Evolutionary conservation across 2,329 filamentous ascomycete genomes (phyloP).

Genomic region (Kalmusia sp.): DNA sequence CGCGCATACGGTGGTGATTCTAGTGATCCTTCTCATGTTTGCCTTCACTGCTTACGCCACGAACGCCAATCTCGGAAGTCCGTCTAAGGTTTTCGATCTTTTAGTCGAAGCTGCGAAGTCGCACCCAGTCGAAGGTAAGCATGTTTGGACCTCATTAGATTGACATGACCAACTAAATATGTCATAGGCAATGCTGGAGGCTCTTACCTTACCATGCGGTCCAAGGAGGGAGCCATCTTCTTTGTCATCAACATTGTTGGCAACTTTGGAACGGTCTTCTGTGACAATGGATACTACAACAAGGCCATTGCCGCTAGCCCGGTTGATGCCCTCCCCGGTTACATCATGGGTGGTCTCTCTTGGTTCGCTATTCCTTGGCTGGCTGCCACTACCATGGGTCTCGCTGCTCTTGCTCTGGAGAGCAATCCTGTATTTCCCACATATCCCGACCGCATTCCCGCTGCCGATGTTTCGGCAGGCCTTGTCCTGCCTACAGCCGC

Average conservation of each 20-base stretch:
- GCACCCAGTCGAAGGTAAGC: slow-evolving; percentile 71
- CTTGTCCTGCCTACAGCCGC: slow-evolving; percentile 86
- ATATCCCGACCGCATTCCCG: slow-evolving; percentile 73
- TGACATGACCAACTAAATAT: not conserved
- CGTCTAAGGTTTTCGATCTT: slow-evolving; percentile 78
- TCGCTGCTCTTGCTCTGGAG: slow-evolving; percentile 82
- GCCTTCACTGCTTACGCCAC: slow-evolving; percentile 82
- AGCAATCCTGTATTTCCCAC: slow-evolving; percentile 74
- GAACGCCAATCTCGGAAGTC: slow-evolving; percentile 74
- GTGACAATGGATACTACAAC: slow-evolving; percentile 89
- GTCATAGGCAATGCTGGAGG: slow-evolving; percentile 72
- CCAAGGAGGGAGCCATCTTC: slow-evolving; percentile 82
- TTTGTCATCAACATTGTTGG: slow-evolving; percentile 91
- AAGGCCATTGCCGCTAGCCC: slow-evolving; percentile 90
- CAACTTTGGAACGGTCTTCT: slow-evolving; percentile 84
- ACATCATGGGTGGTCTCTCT: slow-evolving; percentile 82
- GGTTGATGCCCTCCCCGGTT: slow-evolving; percentile 85
- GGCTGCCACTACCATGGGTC: slow-evolving; percentile 85
- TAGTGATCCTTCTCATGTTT: slow-evolving; percentile 87
- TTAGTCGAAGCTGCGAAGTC: slow-evolving; percentile 70
- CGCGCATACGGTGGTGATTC: slow-evolving; percentile 82
- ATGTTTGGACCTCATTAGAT: not conserved
- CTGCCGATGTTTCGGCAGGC: slow-evolving; percentile 79
- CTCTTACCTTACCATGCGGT: slow-evolving; percentile 87
- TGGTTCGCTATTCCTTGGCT: slow-evolving; percentile 97